A percentile compares a stretch with the other conserved stretches of the same genome.
Conservation (phyloP, 2,329 filamentous ascomycete species). For the Alternaria consortialis region DNA sequence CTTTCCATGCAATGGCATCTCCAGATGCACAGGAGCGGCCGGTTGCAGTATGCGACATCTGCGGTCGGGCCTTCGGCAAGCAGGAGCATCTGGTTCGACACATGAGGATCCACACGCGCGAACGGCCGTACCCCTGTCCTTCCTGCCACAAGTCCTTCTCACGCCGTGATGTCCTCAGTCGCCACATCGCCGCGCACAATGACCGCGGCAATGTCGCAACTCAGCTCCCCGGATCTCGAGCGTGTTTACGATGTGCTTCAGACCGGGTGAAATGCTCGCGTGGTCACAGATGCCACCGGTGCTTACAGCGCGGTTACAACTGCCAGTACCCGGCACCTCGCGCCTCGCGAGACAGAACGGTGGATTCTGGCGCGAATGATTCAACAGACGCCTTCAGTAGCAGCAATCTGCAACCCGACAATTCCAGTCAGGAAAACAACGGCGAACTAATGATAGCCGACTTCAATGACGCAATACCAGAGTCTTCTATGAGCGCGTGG, state of each 20-base stretch:
- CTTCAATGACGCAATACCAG: not conserved
- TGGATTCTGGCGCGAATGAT: not conserved
- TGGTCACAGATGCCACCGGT: slow-evolving; percentile 34
- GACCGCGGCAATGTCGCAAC: not conserved
- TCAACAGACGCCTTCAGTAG: not conserved
- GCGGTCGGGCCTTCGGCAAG: slow-evolving; percentile 15
- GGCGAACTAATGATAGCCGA: not conserved
- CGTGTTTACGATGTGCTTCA: slow-evolving; percentile 37
- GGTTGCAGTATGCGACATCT: slow-evolving; percentile 8
- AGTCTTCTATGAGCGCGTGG: not conserved
- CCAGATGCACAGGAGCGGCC: not conserved
- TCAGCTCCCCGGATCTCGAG: slow-evolving; percentile 17
- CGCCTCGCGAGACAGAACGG: not conserved
- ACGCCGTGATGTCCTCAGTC: slow-evolving; percentile 10
- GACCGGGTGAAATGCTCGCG: slow-evolving; percentile 44
- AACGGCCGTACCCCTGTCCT: slow-evolving; percentile 21
- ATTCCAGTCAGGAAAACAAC: not conserved
- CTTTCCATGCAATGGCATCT: not conserved
- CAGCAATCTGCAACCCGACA: not conserved
- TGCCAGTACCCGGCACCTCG: slow-evolving; percentile 34
- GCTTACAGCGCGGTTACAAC: slow-evolving; percentile 25
- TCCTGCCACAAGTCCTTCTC: slow-evolving; percentile 21
- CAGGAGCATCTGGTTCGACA: slow-evolving; percentile 24
- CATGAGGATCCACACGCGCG: slow-evolving; percentile 22
- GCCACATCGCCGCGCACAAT: slow-evolving; percentile 19